These are phyloP conservation scores for Kwoniella sp. DNA, from an alignment of 768 basidiomycete species.

Conservation along the genomic window DNA sequence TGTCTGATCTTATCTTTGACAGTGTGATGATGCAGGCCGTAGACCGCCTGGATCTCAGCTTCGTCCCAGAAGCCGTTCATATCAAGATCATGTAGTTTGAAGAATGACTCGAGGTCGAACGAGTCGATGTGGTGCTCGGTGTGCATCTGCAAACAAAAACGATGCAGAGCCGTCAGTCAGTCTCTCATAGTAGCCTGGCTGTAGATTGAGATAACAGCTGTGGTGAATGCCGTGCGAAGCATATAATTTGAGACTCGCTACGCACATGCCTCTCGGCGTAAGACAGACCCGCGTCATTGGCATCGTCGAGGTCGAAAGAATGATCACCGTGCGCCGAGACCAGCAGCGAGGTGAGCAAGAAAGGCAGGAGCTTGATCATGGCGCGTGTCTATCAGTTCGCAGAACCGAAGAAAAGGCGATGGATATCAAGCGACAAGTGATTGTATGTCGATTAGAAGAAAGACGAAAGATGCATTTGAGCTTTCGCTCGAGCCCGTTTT, in stretches of 20 bases:
- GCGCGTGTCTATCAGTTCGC: slow-evolving; percentile 3
- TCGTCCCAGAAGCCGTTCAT: slow-evolving; percentile 78
- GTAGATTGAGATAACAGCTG: not conserved
- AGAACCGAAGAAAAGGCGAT: not conserved
- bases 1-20: slow-evolving; percentile 71
- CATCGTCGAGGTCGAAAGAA: slow-evolving; percentile 60
- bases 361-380: slow-evolving; percentile 18
- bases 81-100: slow-evolving; percentile 92
- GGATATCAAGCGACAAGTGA: not conserved
- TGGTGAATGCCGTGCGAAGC: not conserved
- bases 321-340: slow-evolving; percentile 69
- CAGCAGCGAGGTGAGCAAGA: slow-evolving; percentile 18
- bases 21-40: slow-evolving; percentile 91
- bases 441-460: not conserved
- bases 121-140: slow-evolving; percentile 55
- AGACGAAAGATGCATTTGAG: not conserved
- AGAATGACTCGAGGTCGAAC: slow-evolving; percentile 86
- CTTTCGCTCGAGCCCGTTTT: not conserved
- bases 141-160: slow-evolving; percentile 35
- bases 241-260: too few relatives aligned
- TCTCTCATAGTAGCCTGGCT: not conserved
- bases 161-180: not conserved
- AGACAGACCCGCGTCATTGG: slow-evolving; percentile 68
- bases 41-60: slow-evolving; percentile 91
- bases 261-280: slow-evolving; percentile 91